Evolutionary conservation across 805 yeast genomes (phyloP).

Genomic region (Scheffersomyces stipitis): DNA sequence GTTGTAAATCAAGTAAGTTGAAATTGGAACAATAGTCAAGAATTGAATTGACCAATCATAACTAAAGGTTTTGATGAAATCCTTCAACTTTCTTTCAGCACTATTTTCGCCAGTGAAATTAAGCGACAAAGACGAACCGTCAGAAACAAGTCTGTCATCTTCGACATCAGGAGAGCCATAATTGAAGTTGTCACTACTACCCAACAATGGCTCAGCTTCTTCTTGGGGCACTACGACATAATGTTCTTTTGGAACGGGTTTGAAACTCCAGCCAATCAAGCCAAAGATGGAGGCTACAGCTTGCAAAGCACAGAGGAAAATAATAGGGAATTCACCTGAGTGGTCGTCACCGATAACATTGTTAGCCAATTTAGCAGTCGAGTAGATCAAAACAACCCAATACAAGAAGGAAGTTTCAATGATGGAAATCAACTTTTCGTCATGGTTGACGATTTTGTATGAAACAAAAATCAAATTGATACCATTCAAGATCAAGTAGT

Average conservation of each 20-base stretch:
- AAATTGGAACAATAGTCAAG: slow-evolving; percentile 62
- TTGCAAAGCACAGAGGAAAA: slow-evolving; percentile 46
- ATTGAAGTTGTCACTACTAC: slow-evolving; percentile 11
- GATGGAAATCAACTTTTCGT: slow-evolving; percentile 58
- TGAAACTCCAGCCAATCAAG: slow-evolving; percentile 46
- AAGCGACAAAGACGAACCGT: slow-evolving; percentile 22
- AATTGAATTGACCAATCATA: slow-evolving; percentile 86
- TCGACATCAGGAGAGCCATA: slow-evolving; percentile 13
- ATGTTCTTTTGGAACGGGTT: slow-evolving; percentile 9
- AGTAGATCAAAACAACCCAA: slow-evolving; percentile 55
- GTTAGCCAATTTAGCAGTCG: slow-evolving; percentile 48
- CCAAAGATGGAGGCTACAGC: slow-evolving; percentile 54
- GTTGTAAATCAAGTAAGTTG: slow-evolving; percentile 54
- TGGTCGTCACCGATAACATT: slow-evolving; percentile 44
- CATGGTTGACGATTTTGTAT: slow-evolving; percentile 37
- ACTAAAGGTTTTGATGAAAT: slow-evolving; percentile 44
- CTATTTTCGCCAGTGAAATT: slow-evolving; percentile 16
- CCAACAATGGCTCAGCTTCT: slow-evolving; percentile 34
- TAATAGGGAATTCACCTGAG: slow-evolving; percentile 52
- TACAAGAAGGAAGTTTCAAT: slow-evolving; percentile 52
- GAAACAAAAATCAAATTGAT: slow-evolving; percentile 32
- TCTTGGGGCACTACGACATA: slow-evolving; percentile 9
- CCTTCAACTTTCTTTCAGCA: slow-evolving; percentile 20
- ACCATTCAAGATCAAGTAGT: slow-evolving; percentile 55
- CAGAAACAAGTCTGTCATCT: neutral